These are phyloP conservation scores for Solanum paucissectum DNA, from an alignment of 257 asterid genomes.

Conservation along the genomic window DNA sequence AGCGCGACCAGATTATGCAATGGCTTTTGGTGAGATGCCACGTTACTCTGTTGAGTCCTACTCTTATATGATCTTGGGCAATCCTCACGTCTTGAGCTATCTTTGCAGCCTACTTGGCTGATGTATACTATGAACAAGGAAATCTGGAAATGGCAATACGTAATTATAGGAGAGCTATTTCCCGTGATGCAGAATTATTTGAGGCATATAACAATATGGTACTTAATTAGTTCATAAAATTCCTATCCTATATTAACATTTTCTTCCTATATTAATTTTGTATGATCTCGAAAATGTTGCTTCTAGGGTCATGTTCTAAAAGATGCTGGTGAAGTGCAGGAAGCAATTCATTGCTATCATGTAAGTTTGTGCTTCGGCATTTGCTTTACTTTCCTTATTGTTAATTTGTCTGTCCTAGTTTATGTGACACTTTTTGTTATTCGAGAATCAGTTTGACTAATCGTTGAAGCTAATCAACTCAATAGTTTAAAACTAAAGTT, in stretches of 20 bases:
- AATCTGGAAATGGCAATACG: conserved; percentile 87
- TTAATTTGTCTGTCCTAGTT: not conserved
- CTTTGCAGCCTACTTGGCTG: conserved; percentile 73
- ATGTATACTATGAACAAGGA: conserved; percentile 83
- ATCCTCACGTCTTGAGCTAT: not conserved
- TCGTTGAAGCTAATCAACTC: too few species aligned
- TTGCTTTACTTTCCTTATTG: not conserved
- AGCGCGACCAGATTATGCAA: conserved; percentile 70
- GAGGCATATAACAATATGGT: conserved; percentile 93
- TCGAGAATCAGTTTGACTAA: too few species aligned
- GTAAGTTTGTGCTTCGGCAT: conserved; percentile 30
- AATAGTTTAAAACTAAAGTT: too few species aligned
- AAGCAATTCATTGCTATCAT: conserved; percentile 79
- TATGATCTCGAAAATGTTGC: not conserved
- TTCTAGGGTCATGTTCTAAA: conserved; percentile 81
- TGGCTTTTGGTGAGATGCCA: conserved; percentile 72
- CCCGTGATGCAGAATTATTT: conserved; percentile 75
- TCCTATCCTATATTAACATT: not conserved
- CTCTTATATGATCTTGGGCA: not conserved
- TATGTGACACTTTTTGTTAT: not conserved
- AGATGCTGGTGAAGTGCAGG: conserved; percentile 91
- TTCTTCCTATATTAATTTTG: not conserved
- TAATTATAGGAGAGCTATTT: conserved; percentile 80
- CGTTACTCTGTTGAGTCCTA: not conserved
- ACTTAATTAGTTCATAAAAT: not conserved